Conservation (phyloP, 2,329 filamentous ascomycete species). For the Cladophialophora carrionii region DNA sequence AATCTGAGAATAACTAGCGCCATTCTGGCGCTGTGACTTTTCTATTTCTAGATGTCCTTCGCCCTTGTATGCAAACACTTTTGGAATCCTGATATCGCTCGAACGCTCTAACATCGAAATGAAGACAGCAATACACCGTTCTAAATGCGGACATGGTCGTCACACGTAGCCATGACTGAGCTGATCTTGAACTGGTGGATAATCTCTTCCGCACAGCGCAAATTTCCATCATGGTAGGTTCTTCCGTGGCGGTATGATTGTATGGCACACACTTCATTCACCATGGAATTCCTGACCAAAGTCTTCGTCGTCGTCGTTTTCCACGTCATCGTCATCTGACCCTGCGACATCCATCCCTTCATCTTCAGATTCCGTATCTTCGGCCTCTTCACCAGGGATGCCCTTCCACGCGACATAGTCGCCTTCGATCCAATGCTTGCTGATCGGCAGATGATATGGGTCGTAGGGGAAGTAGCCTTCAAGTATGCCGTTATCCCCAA, state of each 20-base stretch:
- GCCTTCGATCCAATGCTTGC: slow-evolving; percentile 81
- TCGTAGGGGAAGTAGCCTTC: slow-evolving; percentile 98
- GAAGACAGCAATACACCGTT: not conserved
- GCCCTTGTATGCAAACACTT: slow-evolving; percentile 24
- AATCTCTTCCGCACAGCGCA: not conserved
- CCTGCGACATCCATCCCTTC: slow-evolving; percentile 41
- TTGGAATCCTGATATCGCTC: slow-evolving; percentile 17
- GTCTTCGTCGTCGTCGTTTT: slow-evolving; percentile 48
- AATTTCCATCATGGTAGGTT: not conserved
- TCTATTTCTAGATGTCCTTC: slow-evolving; percentile 26
- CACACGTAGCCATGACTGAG: not conserved
- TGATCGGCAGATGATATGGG: slow-evolving; percentile 86
- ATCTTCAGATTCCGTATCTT: slow-evolving; percentile 58
- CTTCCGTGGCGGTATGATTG: not conserved
- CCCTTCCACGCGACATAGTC: slow-evolving; percentile 82
- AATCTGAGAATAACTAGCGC: slow-evolving; percentile 1
- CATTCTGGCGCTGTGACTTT: not conserved
- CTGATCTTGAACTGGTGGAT: not conserved
- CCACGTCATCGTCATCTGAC: slow-evolving; percentile 48
- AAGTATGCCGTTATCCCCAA: slow-evolving; percentile 78
- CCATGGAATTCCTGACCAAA: slow-evolving; percentile 38
- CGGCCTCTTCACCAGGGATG: slow-evolving; percentile 69
- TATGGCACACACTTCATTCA: slow-evolving; percentile 12
- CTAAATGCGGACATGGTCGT: not conserved
- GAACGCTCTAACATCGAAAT: slow-evolving; percentile 21